A percentile compares a stretch with the other conserved stretches of the same genome.
Evolutionary conservation across 2,329 filamentous ascomycete species (phyloP).

Genomic region (Ophiostoma sp.): DNA sequence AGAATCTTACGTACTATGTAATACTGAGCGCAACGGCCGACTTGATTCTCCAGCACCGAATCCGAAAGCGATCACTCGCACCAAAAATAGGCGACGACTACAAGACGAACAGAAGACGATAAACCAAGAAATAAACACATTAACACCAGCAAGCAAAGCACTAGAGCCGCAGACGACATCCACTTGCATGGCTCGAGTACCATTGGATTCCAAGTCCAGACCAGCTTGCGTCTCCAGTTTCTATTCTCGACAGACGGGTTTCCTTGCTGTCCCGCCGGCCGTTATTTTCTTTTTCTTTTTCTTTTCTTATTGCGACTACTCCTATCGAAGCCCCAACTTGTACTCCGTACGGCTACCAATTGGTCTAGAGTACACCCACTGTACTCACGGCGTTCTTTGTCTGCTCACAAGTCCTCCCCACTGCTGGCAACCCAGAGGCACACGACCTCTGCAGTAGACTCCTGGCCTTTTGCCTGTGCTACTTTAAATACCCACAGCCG

Average conservation of each 20-base stretch:
- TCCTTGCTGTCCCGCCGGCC: neutral
- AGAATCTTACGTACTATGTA: neutral
- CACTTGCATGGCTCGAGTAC: neutral
- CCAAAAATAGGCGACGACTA: neutral
- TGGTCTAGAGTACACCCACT: neutral
- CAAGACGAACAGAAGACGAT: neutral
- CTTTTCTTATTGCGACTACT: neutral
- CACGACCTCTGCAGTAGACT: too few relatives aligned
- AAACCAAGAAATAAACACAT: neutral
- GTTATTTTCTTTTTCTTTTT: neutral
- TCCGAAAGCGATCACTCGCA: neutral
- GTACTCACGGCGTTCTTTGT: neutral
- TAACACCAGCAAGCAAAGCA: neutral
- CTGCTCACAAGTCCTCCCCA: neutral
- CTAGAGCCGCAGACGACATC: neutral
- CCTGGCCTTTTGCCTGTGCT: neutral
- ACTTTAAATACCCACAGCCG: neutral
- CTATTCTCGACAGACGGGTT: neutral
- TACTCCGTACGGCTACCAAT: neutral
- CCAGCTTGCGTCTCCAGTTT: neutral
- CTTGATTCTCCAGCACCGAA: neutral
- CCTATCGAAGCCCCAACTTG: neutral
- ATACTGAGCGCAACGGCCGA: neutral
- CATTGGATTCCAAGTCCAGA: slow-evolving; percentile 1
- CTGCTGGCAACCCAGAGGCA: neutral